Base-by-base conservation (phyloP, 768 basidiomycete genomes). In the Serendipita sp. region DNA sequence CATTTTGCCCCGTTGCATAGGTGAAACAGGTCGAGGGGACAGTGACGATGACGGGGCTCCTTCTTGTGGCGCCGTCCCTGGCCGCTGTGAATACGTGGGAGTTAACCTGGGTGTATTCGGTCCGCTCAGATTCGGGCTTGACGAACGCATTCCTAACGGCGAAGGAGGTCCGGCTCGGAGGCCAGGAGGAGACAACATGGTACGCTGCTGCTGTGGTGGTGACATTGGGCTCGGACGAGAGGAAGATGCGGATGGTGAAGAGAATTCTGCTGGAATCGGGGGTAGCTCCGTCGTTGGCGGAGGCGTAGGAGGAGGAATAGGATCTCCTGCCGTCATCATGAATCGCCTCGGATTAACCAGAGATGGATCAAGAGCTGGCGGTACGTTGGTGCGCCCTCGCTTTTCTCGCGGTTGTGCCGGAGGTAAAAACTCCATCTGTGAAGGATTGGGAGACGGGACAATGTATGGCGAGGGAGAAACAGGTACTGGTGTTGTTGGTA, bases 401-500 rank as follows among this genome's bases (percentile, higher is more conserved):
- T 34, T 60, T n/a, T 23, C 36, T 34, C 56, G 11, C 16, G 34
- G 28, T 38, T 60, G 56, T n/a, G 36, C 56, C 18, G 18, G 18
- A 41, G 41, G 41, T 41, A 34, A 0, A 60, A 60, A 60, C 8
- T 60, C 56, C n/a, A 35, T 60, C n/a, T 60, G 56, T 10, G 16
- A 23, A 4, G 56, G 56, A 60, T 60, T 38, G 8, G 56, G 56
- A 8, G 56, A 60, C 4, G 56, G 56, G 2, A 60, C 56, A 35
- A 60, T 60, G 56, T 34, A 60, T 10, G 56, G 56, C n/a, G 56
- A 60, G n/a, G 56, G 56, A 38, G 56, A 60, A 8, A 35, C 56
- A 32, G 56, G 56, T 32, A 38, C 28, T n/a, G 56, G 56, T n/a
- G 48, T 51, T 32, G 8, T n/a, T 32, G 48, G 48, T 8, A 32